Evolutionary conservation across 768 basidiomycete species (phyloP), one percentile per base, ranked within the genome.

Genomic region (Pleurotus tuber-regium): DNA sequence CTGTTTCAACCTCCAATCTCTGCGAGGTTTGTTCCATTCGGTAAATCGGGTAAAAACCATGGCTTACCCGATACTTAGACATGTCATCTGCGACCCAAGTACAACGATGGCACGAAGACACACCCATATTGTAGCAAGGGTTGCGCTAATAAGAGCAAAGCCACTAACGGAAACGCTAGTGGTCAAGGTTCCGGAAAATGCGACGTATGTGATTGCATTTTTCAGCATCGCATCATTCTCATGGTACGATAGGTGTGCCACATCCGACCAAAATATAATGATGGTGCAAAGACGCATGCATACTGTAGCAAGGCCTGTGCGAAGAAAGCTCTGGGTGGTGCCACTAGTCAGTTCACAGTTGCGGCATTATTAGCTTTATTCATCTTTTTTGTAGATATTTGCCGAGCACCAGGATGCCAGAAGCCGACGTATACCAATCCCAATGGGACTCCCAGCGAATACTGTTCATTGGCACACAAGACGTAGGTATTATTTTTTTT

Each of bases 241-340:
- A 42, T 16, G 21, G 24, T 29, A 12, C 38, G 47, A 11, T 57
- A 86, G 84, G 76, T 75, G 54, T 86, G 84, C 64, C 77, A 78
- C 53, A 72, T 72, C 53, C 75, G 80, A 33, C 82, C 84, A 33
- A 86, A 83, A 57, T 76, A 78, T 56, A 71, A 69, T 16, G 84
- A 86, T 58, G 79, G 80, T 12, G 75, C 72, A 7, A 76, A 74
- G 46, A 77, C 73, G 1, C 84, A 86, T 64, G 75, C 80, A 11
- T 87, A 75, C 61, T 86, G 84, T 58, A 68, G 82, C 59, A 86
- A 81, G 59, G 74, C 80, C 8, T 86, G 84, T 57, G 82, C 83
- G 3, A 74, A 74, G 58, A 76, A 70, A 46, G 72, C 77, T 4
- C 66, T 53, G 16, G 41, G 38, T 26, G 52, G 52, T 39, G 24